These are phyloP conservation scores for Meripilus lineatus DNA, from an alignment of 1,284 basidiomycete species.

Conservation along the genomic window DNA sequence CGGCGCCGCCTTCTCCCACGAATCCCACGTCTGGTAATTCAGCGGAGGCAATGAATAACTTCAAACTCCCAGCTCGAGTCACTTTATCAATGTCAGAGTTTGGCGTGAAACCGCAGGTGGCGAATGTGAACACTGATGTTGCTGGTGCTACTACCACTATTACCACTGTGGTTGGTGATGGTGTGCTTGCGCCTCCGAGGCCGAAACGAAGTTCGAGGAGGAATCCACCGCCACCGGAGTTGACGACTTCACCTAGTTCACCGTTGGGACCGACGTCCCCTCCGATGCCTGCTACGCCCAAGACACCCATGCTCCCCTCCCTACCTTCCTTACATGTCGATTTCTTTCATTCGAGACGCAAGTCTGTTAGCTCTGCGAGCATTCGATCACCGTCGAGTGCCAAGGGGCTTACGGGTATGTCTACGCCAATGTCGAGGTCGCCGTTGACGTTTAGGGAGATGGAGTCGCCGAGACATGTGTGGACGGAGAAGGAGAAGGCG, in stretches of 20 bases:
- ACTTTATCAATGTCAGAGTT: slow-evolving; percentile 24
- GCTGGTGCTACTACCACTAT: neutral
- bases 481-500: slow-evolving; percentile 64
- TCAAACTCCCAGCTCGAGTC: slow-evolving; percentile 14
- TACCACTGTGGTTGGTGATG: too few species aligned
- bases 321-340: slow-evolving; percentile 17
- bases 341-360: slow-evolving; percentile 15
- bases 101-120: slow-evolving; percentile 15
- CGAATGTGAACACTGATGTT: too few species aligned
- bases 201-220: slow-evolving; percentile 24
- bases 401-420: slow-evolving; percentile 13
- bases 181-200: slow-evolving; percentile 22
- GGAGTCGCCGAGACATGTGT: slow-evolving; percentile 27
- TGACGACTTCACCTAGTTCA: slow-evolving; percentile 16
- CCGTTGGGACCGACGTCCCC: slow-evolving; percentile 15
- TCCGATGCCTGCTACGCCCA: slow-evolving; percentile 19
- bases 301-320: slow-evolving; percentile 15
- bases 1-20: slow-evolving; percentile 22
- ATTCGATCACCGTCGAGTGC: neutral
- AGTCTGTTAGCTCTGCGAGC: slow-evolving; percentile 13
- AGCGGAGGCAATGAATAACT: slow-evolving; percentile 26
- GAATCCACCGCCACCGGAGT: slow-evolving; percentile 16
- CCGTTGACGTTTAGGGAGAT: slow-evolving; percentile 49
- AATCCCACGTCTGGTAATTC: slow-evolving; percentile 29
- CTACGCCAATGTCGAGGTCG: slow-evolving; percentile 19